Percentiles rank a stretch among this genome's conserved stretches.
phyloP scores from a whole-genome alignment of 352 stramenopile species.

The Phytophthora podocarpi region DNA sequence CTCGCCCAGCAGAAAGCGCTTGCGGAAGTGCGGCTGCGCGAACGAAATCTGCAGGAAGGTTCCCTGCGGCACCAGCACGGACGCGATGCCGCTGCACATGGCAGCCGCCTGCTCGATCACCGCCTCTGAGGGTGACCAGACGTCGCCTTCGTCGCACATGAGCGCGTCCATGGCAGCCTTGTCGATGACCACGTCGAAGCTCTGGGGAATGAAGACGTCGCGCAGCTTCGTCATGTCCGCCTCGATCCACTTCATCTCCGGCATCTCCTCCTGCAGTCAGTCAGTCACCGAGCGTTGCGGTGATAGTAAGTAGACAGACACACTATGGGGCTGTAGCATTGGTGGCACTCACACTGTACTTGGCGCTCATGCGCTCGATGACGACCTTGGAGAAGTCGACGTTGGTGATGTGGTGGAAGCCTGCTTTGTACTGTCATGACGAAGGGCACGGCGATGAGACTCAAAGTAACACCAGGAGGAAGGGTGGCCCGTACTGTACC shows the following conservation, averaged over 20 bases:
- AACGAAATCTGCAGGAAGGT: conserved; percentile 84
- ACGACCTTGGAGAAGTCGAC: conserved; percentile 76
- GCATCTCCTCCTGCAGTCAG: conserved; percentile 38
- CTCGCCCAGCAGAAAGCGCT: conserved; percentile 59
- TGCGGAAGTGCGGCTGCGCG: conserved; percentile 83
- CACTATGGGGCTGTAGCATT: no score
- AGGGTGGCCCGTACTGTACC: conserved; percentile 22
- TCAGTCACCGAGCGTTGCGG: neutral
- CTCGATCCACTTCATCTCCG: conserved; percentile 58
- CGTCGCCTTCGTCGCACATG: conserved; percentile 75
- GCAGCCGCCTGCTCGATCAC: conserved; percentile 50
- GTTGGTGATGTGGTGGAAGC: conserved; percentile 69
- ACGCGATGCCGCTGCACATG: conserved; percentile 61
- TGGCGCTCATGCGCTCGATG: conserved; percentile 67
- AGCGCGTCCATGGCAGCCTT: conserved; percentile 88
- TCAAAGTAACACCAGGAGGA: no score
- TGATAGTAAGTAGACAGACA: neutral
- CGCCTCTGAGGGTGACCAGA: conserved; percentile 65
- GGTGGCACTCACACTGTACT: conserved; percentile 44
- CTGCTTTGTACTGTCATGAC: conserved; percentile 48
- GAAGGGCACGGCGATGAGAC: conserved; percentile 11
- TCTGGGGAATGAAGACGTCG: conserved; percentile 39
- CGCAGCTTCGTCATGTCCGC: conserved; percentile 64
- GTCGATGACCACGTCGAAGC: conserved; percentile 84
- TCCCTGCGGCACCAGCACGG: conserved; percentile 48